Conservation (phyloP, 2,329 filamentous ascomycete species). For the Fusarium sp. region DNA sequence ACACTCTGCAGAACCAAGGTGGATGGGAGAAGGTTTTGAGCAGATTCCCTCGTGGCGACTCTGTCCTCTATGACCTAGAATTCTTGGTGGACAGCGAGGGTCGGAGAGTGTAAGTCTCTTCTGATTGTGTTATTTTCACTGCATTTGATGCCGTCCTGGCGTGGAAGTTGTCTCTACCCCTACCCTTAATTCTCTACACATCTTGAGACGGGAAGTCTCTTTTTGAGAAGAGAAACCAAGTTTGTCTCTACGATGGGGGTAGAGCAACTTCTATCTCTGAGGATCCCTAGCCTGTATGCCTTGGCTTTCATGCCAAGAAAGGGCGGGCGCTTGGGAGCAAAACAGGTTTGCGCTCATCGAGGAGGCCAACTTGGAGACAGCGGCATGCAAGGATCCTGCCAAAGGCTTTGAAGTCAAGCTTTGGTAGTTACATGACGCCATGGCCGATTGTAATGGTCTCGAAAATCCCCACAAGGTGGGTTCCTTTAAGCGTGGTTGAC, state of each 20-base stretch:
- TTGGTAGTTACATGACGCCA: not conserved
- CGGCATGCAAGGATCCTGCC: not conserved
- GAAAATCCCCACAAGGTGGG: not conserved
- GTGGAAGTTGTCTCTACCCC: not conserved
- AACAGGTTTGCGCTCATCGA: not conserved
- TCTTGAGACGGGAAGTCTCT: not conserved
- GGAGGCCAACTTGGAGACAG: not conserved
- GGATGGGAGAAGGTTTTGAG: slow-evolving; percentile 85
- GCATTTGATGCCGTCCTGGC: not conserved
- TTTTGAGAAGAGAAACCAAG: not conserved
- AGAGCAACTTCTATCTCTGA: not conserved
- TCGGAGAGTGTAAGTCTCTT: slow-evolving; percentile 25
- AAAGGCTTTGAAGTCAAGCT: not conserved
- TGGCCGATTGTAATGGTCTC: not conserved
- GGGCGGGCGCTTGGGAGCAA: not conserved
- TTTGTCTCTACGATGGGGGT: not conserved
- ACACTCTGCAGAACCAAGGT: slow-evolving; percentile 80
- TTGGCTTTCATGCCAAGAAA: not conserved
- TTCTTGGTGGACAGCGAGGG: slow-evolving; percentile 76
- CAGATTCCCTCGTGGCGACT: slow-evolving; percentile 76
- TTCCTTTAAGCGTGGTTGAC: not conserved
- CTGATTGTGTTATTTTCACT: not conserved
- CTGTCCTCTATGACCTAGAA: slow-evolving; percentile 81
- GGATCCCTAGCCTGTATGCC: not conserved
- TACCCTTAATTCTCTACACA: not conserved